Evolutionary conservation across 1,139 yeast genomes (phyloP).

Genomic region (Saccharomyces uvarum): DNA sequence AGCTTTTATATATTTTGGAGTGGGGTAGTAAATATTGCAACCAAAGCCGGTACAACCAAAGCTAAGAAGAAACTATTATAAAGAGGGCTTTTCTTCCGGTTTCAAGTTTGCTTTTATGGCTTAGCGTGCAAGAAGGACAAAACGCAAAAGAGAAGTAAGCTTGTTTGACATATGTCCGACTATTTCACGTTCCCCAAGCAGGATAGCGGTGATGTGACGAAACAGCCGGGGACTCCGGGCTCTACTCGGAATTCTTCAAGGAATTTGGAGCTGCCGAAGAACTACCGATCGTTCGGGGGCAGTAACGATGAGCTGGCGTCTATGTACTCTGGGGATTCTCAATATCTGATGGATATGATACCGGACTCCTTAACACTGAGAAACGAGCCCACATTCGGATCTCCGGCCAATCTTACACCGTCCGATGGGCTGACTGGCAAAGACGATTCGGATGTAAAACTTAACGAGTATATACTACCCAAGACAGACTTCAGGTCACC

Average conservation of each 20-base stretch:
- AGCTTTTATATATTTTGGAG: background rate
- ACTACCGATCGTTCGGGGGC: conserved; percentile 4
- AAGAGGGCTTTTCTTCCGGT: background rate
- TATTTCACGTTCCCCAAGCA: conserved; percentile 1
- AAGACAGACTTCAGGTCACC: conserved; percentile 31
- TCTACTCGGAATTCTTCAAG: background rate
- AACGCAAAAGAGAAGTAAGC: background rate
- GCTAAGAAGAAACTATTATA: background rate
- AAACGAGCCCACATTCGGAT: conserved; percentile 2
- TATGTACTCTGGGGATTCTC: conserved; percentile 18
- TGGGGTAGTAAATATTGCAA: background rate
- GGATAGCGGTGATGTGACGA: background rate
- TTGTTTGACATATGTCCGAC: background rate
- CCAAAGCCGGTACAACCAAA: background rate
- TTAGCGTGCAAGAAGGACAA: background rate
- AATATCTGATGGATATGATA: conserved; percentile 20
- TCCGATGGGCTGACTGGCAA: background rate
- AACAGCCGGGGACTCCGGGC: background rate
- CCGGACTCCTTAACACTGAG: conserved; percentile 17
- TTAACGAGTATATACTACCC: conserved; percentile 20
- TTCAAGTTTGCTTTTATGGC: background rate
- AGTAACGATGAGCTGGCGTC: conserved; percentile 15
- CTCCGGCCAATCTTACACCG: background rate
- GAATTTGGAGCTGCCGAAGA: conserved; percentile 9
- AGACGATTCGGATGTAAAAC: background rate